Evolutionary conservation across 805 yeast genomes (phyloP), one percentile per base, ranked within the genome.

Genomic region (Yarrowia bubula): DNA sequence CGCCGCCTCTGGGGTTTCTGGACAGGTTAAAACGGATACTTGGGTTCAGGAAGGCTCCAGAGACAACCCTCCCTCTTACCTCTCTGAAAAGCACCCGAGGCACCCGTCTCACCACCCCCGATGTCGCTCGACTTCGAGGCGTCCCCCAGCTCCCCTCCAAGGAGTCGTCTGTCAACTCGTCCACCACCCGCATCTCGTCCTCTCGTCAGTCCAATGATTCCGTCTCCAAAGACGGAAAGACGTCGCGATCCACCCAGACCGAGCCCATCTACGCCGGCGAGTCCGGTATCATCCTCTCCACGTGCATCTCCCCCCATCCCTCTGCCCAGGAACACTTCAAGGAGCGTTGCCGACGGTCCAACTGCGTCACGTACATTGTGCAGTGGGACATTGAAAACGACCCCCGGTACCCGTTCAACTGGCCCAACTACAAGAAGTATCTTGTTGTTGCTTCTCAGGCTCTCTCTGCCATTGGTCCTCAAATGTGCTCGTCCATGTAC

Each of bases 361-460:
- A 39, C 64, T 63, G 43, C 64, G 39, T 33, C 14, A 53, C 38
- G 3, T 66, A 48, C 22, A 43, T 48, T 31, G 66, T 57, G 4
- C 39, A 31, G 28, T 46, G 60, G 38, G 43, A 51, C 41, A 11
- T 11, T 1, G 37, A 32, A 17, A 55, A 18, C 31, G 46, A 43
- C 38, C n/a, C 38, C 7, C 41, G 37, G 35, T 43, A 64, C 32
- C 66, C 66, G n/a, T 53, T 55, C 61, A 64, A 64, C 63, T 64
- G 66, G 66, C 43, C 66, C 38, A 32, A 32, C 38, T 28, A 39
- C 44, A 64, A 55, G 14, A 60, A 60, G 18, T 42, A 17, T 9
- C 31, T 55, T 5, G 57, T 62, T n/a, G 66, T 66, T 1, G 18
- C 43, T 1, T 31, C 47, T 4, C 66, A 66, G 28, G 67, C 67